Evolutionary conservation across 2,329 filamentous ascomycete species (phyloP), one percentile per base, ranked within the genome.

Genomic region (Xylariaceae sp.): DNA sequence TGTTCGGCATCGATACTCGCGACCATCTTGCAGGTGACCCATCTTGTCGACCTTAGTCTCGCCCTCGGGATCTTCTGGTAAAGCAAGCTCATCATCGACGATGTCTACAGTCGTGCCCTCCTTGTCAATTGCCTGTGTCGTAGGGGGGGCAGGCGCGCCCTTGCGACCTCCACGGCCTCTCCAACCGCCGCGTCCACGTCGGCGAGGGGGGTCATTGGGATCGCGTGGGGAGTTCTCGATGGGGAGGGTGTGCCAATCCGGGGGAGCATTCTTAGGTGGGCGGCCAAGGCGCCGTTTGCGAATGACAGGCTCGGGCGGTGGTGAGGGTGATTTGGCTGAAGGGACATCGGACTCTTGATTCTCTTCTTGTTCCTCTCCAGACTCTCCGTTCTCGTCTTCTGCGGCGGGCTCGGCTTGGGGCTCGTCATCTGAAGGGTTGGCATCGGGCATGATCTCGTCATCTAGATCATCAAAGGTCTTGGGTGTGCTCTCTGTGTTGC

Each of bases 1-100:
- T 2, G 92, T 95, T 49, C 93, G 86, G 62, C 95, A 95, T 22
- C 93, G 85, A 66, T 98, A 98, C 61, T 97, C 89, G 57, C 93
- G 82, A 4, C 85, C 91, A 22, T 82, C 93, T 52, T 83, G 76
- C 3, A 98, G 77, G 59, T 88, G 82, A 22, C 93, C 93, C 57
- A 86, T 68, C 70, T 92, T 92, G 69, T 96, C 88, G 7, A 98
- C 92, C 71, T 97, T 98, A 53, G 81, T 81, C 69, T 96, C 91
- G 55, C 93, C 93, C 62, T 92, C 89, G 1, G 83, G 69, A 58
- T 97, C 92, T 53, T 91, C 86, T 0, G 91, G 88, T 36, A 98
- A 74, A 25, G 85, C 86, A 36, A 95, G 88, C 70, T 98, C 93
- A 60, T 98, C 93, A 61, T 95, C 80, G 49, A 89, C 77, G 46